Evolutionary conservation across 768 basidiomycete genomes (phyloP).

Genomic region (Coprinellus micaceus): DNA sequence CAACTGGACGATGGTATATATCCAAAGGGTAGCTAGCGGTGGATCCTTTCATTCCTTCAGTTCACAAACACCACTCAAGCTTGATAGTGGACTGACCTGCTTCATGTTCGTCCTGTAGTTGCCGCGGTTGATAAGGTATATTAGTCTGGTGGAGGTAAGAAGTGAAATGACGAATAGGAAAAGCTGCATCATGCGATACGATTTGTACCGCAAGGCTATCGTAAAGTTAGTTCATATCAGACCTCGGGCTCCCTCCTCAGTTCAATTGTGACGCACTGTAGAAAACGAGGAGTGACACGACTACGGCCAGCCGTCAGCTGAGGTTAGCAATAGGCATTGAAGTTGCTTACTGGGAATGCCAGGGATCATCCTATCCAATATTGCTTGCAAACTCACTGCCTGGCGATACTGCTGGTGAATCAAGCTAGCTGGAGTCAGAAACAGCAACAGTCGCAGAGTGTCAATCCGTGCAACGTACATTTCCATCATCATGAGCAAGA

Average conservation of each 20-base stretch:
- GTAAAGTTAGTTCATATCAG: neutral
- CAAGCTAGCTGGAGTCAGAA: slow-evolving; percentile 41
- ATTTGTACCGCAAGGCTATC: slow-evolving; percentile 69
- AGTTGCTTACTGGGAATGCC: slow-evolving; percentile 69
- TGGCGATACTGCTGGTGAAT: slow-evolving; percentile 77
- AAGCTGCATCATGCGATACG: slow-evolving; percentile 47
- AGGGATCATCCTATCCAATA: slow-evolving; percentile 56
- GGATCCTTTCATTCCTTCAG: slow-evolving; percentile 48
- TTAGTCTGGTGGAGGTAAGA: slow-evolving; percentile 57
- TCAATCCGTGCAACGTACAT: slow-evolving; percentile 52
- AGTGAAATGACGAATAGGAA: slow-evolving; percentile 58
- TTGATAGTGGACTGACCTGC: slow-evolving; percentile 45
- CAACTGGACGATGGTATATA: slow-evolving; percentile 70
- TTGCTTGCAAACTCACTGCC: slow-evolving; percentile 42
- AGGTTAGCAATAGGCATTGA: neutral
- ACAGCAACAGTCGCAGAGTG: slow-evolving; percentile 1
- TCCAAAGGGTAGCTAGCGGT: slow-evolving; percentile 75
- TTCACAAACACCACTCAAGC: neutral
- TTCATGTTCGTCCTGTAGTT: slow-evolving; percentile 70
- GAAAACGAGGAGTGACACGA: slow-evolving; percentile 71
- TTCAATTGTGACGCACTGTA: slow-evolving; percentile 49
- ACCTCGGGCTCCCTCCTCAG: neutral
- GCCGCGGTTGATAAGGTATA: slow-evolving; percentile 68
- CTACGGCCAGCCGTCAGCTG: slow-evolving; percentile 31
- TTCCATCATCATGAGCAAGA: slow-evolving; percentile 76